Evolutionary conservation across 2,329 filamentous ascomycete genomes (phyloP).

Genomic region (Penicillium aurantiogriseum): DNA sequence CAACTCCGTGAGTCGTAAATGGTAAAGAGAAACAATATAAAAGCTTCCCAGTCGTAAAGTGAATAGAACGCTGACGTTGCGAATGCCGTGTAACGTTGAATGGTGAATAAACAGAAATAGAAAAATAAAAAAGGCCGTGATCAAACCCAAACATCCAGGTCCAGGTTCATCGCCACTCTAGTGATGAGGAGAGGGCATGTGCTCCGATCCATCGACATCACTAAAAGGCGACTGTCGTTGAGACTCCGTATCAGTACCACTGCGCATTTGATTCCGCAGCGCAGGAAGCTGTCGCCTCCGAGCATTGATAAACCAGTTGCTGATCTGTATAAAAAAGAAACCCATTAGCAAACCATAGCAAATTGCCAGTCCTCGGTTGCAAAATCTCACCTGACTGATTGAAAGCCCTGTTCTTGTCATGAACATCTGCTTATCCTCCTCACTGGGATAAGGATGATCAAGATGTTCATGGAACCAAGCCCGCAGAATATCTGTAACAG

Average conservation of each 20-base stretch:
- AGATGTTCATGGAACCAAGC: conserved; percentile 77
- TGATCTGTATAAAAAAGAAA: conserved; percentile 40
- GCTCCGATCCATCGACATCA: conserved; percentile 33
- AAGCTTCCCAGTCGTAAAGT: conserved; percentile 20
- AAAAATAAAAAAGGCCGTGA: conserved; percentile 12
- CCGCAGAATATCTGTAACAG: conserved; percentile 77
- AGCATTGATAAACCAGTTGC: conserved; percentile 56
- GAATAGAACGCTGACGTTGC: conserved; percentile 21
- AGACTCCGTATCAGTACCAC: conserved; percentile 31
- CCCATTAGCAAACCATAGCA: conserved; percentile 4
- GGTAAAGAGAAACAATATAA: conserved; percentile 2
- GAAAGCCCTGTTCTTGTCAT: conserved; percentile 74
- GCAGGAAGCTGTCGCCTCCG: conserved; percentile 49
- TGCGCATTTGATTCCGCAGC: conserved; percentile 46
- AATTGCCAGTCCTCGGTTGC: background rate
- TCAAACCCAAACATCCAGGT: background rate
- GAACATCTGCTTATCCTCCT: conserved; percentile 82
- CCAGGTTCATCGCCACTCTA: conserved; percentile 9
- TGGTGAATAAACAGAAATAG: background rate
- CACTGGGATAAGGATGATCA: conserved; percentile 79
- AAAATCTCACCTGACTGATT: conserved; percentile 58
- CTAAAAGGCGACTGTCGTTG: conserved; percentile 38
- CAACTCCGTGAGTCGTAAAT: conserved; percentile 22
- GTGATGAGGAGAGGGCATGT: conserved; percentile 31
- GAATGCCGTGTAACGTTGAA: conserved; percentile 18